phyloP scores from a whole-genome alignment of 2,329 filamentous ascomycete species.

The Cordyceps cateniannulata region DNA sequence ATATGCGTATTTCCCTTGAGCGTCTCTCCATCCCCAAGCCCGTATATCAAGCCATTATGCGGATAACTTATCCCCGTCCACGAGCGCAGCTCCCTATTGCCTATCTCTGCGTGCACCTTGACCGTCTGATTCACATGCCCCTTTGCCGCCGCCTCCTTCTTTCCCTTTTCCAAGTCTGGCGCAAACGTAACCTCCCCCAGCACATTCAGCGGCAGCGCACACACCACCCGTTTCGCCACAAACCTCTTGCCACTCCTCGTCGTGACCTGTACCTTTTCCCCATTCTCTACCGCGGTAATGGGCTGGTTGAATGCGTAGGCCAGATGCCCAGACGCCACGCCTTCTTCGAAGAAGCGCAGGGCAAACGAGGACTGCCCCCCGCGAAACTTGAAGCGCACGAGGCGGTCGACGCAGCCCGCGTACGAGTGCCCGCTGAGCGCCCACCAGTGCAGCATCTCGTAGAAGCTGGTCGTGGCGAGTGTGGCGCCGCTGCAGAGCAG shows the following conservation, averaged over 20 bases:
- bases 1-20: conserved; percentile 40
- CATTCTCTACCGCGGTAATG: conserved; percentile 25
- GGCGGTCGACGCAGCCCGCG: conserved; percentile 30
- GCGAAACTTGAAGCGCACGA: conserved; percentile 36
- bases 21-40: conserved; percentile 37
- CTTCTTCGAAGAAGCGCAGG: conserved; percentile 38
- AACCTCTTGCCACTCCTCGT: conserved; percentile 26
- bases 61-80: conserved; percentile 38
- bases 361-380: conserved; percentile 40
- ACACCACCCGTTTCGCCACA: conserved; percentile 28
- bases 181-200: conserved; percentile 33
- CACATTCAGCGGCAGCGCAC: conserved; percentile 38
- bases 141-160: conserved; percentile 27
- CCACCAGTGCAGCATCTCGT: conserved; percentile 44
- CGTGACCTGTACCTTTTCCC: conserved; percentile 22
- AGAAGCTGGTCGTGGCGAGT: conserved; percentile 36
- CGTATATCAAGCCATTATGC: conserved; percentile 35
- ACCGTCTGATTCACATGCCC: conserved; percentile 39
- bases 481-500: conserved; percentile 36
- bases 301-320: conserved; percentile 35
- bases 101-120: conserved; percentile 41
- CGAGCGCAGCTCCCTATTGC: conserved; percentile 33
- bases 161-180: conserved; percentile 30
- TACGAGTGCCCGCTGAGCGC: conserved; percentile 36
- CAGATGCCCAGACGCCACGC: conserved; percentile 30